These are phyloP conservation scores for Astragalus glycyphyllos DNA, from an alignment of 306 rosid genomes.

Conservation along the genomic window DNA sequence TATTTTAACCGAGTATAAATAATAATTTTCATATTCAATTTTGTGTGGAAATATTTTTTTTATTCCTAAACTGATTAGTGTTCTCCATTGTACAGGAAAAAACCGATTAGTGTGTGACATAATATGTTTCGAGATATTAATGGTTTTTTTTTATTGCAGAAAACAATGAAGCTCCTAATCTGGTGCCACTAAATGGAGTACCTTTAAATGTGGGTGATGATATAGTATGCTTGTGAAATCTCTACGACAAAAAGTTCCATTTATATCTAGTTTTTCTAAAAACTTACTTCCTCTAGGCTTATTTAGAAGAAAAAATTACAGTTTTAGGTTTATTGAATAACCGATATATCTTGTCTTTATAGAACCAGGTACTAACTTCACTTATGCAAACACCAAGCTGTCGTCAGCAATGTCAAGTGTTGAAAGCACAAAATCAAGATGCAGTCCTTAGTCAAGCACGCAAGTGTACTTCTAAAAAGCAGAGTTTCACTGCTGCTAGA, in stretches of 20 bases:
- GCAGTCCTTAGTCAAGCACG: slow-evolving; percentile 39
- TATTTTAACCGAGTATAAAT: not conserved
- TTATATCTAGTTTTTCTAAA: not conserved
- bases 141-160: slow-evolving; percentile 48
- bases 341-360: slow-evolving; percentile 4
- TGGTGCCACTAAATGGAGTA: slow-evolving; percentile 38
- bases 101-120: slow-evolving; percentile 14
- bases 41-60: not conserved
- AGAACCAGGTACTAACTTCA: slow-evolving; percentile 43
- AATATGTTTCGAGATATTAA: slow-evolving; percentile 21
- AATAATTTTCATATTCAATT: slow-evolving; percentile 8
- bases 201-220: slow-evolving; percentile 52
- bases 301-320: no score
- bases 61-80: slow-evolving; percentile 5
- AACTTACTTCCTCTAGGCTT: not conserved
- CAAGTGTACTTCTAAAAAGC: slow-evolving; percentile 36
- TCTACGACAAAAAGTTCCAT: slow-evolving; percentile 23
- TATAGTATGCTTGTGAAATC: slow-evolving; percentile 32
- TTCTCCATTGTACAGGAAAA: no score
- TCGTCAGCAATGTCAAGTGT: slow-evolving; percentile 38
- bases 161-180: slow-evolving; percentile 38
- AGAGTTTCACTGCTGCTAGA: slow-evolving; percentile 36
- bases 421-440: slow-evolving; percentile 44
- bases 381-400: slow-evolving; percentile 47
- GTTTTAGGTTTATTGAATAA: slow-evolving; percentile 2